A percentile compares a stretch with the other conserved stretches of the same genome.
Conservation (phyloP, 305 asterid genomes). For the Fraxinus baroniana region DNA sequence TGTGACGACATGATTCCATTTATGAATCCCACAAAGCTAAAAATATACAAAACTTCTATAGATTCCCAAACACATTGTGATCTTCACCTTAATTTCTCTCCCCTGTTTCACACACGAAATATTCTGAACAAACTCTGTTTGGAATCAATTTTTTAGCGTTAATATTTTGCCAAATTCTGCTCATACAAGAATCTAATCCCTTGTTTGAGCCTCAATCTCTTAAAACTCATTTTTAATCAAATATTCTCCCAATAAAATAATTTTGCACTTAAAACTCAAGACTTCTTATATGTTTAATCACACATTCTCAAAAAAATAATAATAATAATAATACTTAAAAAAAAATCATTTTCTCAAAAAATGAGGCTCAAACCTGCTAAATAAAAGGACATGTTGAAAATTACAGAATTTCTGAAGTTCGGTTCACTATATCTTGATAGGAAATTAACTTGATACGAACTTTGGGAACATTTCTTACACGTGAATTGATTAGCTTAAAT, state of each 20-base stretch:
- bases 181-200: background rate
- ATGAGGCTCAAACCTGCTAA: background rate
- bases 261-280: background rate
- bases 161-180: background rate
- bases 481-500: background rate
- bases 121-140: background rate
- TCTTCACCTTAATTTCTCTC: background rate
- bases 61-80: background rate
- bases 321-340: no score
- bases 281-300: background rate
- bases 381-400: background rate
- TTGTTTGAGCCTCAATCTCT: background rate
- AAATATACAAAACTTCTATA: background rate
- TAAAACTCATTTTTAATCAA: background rate
- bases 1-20: background rate
- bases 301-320: background rate
- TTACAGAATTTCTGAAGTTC: constrained; percentile 39
- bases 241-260: background rate
- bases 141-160: background rate
- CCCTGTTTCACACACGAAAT: background rate
- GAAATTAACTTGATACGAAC: background rate
- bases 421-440: constrained; percentile 20
- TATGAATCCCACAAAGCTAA: background rate
- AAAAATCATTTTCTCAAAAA: background rate
- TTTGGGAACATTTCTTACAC: background rate